These are phyloP conservation scores for Trichoderma hamatum DNA, from an alignment of 2,329 filamentous ascomycete genomes.

Conservation along the genomic window DNA sequence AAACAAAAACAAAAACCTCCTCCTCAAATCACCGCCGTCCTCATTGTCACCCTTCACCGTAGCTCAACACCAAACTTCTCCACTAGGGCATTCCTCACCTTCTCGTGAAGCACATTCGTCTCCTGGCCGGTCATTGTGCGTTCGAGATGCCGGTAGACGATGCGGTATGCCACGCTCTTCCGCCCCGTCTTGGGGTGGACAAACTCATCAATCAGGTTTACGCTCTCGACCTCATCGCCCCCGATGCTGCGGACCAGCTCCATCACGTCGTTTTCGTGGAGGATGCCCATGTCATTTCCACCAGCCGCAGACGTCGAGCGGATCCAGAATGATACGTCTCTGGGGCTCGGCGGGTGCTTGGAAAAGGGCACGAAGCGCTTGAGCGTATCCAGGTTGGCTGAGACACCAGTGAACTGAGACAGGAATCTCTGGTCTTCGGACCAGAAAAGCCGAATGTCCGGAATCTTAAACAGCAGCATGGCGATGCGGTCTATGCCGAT, in stretches of 20 bases:
- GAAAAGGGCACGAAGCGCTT: slow-evolving; percentile 82
- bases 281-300: slow-evolving; percentile 52
- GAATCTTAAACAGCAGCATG: slow-evolving; percentile 95
- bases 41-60: slow-evolving; percentile 33
- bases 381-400: slow-evolving; percentile 52
- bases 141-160: slow-evolving; percentile 92
- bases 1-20: neutral
- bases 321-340: slow-evolving; percentile 96
- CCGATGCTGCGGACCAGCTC: slow-evolving; percentile 84
- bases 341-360: slow-evolving; percentile 84
- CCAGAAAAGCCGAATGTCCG: slow-evolving; percentile 97
- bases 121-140: slow-evolving; percentile 84
- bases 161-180: slow-evolving; percentile 85
- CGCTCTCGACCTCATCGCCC: slow-evolving; percentile 86
- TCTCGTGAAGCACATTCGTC: slow-evolving; percentile 73
- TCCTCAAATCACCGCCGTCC: neutral
- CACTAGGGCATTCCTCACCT: slow-evolving; percentile 67
- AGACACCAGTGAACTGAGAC: slow-evolving; percentile 74
- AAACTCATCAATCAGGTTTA: slow-evolving; percentile 82
- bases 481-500: slow-evolving; percentile 92
- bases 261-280: slow-evolving; percentile 98
- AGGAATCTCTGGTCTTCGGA: slow-evolving; percentile 82
- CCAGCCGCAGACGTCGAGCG: slow-evolving; percentile 49
- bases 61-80: slow-evolving; percentile 73
- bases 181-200: slow-evolving; percentile 81